Percentiles rank a stretch among this genome's conserved stretches.
Conservation (phyloP, 2,329 filamentous ascomycete species). For the Alternaria sp. region DNA sequence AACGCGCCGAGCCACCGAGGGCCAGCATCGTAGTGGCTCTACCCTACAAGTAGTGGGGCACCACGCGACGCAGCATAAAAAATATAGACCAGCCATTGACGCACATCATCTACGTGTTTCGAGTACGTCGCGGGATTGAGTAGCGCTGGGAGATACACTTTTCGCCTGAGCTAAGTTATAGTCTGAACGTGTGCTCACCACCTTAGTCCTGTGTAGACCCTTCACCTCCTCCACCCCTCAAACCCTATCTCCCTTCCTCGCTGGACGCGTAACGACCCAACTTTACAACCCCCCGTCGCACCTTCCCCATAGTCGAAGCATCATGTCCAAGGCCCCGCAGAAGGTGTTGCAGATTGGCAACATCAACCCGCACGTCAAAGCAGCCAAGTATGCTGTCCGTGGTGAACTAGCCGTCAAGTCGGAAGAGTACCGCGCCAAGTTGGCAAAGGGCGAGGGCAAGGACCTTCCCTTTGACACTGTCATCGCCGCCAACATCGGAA, state of each 20-base stretch:
- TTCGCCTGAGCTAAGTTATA: conserved; percentile 15
- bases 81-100: conserved; percentile 29
- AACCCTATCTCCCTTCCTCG: neutral
- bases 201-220: conserved; percentile 13
- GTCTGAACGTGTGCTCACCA: conserved; percentile 22
- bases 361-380: conserved; percentile 88
- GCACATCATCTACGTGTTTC: conserved; percentile 15
- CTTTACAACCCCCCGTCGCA: neutral
- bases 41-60: conserved; percentile 33
- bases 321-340: conserved; percentile 51
- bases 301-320: conserved; percentile 34
- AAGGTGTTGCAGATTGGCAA: conserved; percentile 74
- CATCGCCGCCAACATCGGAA: conserved; percentile 98
- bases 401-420: conserved; percentile 94
- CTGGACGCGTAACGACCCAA: conserved; percentile 3
- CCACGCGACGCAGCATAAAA: conserved; percentile 32
- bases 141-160: conserved; percentile 6
- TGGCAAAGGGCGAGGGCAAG: conserved; percentile 66
- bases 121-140: conserved; percentile 20
- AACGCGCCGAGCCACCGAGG: conserved; percentile 20
- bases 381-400: conserved; percentile 93
- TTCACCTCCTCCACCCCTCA: conserved; percentile 5
- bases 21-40: conserved; percentile 8
- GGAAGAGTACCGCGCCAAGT: conserved; percentile 81
- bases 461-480: conserved; percentile 84